A percentile compares a stretch with the other conserved stretches of the same genome.
Evolutionary conservation across 176 grass and related monocot genomes (phyloP).

Genomic region (Neostapfia colusana): DNA sequence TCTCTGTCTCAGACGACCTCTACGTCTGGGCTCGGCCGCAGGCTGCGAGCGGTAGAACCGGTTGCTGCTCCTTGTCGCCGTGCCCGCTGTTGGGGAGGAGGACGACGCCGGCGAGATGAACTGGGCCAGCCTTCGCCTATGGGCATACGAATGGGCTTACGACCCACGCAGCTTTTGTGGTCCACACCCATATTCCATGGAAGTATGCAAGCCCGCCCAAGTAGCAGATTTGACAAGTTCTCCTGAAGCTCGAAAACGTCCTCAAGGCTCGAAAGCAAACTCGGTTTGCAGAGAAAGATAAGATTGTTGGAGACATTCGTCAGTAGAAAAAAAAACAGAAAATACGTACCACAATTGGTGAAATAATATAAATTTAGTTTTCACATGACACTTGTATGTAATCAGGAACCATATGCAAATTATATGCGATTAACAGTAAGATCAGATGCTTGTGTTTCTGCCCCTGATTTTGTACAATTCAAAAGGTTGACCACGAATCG

Average conservation of each 20-base stretch:
- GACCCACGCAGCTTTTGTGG: not conserved
- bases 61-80: not conserved
- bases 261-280: too few species aligned
- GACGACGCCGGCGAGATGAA: not conserved
- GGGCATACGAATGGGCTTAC: not conserved
- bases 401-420: too few species aligned
- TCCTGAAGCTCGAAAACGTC: too few species aligned
- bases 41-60: not conserved
- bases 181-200: not conserved
- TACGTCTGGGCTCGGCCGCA: not conserved
- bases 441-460: not conserved
- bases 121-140: not conserved
- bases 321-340: too few species aligned
- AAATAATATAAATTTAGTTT: too few species aligned
- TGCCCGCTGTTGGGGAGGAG: not conserved
- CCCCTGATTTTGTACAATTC: not conserved
- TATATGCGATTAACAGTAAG: too few species aligned
- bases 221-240: too few species aligned
- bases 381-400: too few species aligned
- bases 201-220: not conserved
- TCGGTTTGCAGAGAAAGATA: too few species aligned
- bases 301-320: too few species aligned
- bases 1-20: not conserved
- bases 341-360: too few species aligned
- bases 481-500: conserved; percentile 40